A percentile compares a stretch with the other conserved stretches of the same genome.
Conservation (phyloP, 1,284 basidiomycete species). For the Rhodotorula sp. region DNA sequence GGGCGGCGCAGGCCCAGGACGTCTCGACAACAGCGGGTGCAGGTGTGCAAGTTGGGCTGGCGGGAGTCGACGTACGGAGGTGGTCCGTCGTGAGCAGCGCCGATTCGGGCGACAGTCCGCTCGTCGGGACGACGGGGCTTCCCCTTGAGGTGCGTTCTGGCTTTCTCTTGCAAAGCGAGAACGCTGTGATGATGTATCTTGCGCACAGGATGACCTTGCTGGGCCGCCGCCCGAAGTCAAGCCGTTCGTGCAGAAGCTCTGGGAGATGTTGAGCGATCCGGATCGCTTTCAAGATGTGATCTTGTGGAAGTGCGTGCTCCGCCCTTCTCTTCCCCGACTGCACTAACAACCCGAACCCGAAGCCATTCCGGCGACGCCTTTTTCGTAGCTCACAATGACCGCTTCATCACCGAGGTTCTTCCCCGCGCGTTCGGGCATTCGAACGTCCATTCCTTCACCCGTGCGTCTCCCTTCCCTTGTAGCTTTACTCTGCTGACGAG, state of each 20-base stretch:
- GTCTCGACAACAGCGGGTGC: no score
- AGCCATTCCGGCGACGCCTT: conserved; percentile 24
- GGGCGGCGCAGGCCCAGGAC: no score
- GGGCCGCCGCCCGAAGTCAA: conserved; percentile 11
- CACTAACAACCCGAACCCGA: not conserved
- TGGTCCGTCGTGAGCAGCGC: not conserved
- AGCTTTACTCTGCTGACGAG: not conserved
- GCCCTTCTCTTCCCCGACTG: no score
- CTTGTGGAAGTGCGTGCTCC: conserved; percentile 19
- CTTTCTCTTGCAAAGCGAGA: no score
- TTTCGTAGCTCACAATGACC: conserved; percentile 28
- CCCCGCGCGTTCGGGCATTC: conserved; percentile 22
- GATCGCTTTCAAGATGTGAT: conserved; percentile 24
- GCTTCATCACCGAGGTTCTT: conserved; percentile 25
- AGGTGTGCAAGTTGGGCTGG: no score
- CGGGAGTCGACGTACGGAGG: no score
- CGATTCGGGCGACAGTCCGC: not conserved
- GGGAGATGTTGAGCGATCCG: conserved; percentile 21
- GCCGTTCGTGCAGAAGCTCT: conserved; percentile 37
- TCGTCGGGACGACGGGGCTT: no score
- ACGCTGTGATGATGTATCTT: not conserved
- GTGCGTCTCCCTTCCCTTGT: conserved; percentile 1
- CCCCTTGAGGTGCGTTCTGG: not conserved
- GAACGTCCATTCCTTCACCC: conserved; percentile 34
- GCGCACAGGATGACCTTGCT: not conserved